Conservation (phyloP, 257 asterid genomes). For the Nyctanthes arbortristis region DNA sequence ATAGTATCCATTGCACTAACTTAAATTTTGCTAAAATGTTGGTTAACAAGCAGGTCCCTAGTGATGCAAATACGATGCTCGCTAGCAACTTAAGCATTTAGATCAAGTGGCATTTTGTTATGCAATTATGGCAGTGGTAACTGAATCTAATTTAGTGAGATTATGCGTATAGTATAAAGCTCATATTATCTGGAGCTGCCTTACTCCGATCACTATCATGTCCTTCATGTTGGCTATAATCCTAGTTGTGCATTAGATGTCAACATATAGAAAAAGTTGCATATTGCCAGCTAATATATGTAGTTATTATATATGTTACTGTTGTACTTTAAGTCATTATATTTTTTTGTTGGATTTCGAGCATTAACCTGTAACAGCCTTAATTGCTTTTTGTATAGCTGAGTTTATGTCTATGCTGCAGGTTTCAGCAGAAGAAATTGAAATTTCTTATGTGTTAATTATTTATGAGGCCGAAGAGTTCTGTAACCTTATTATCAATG, state of each 20-base stretch:
- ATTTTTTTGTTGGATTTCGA: constrained; percentile 8
- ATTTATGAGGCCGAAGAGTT: constrained; percentile 89
- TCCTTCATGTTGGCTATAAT: neutral
- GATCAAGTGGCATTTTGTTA: no score
- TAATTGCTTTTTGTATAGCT: constrained; percentile 12
- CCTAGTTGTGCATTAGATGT: neutral
- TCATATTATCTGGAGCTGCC: neutral
- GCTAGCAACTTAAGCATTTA: no score
- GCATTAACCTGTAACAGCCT: constrained; percentile 13
- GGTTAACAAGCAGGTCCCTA: no score
- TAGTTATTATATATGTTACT: neutral
- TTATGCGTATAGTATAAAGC: neutral
- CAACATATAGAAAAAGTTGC: no score
- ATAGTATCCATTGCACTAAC: no score
- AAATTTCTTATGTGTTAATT: constrained; percentile 61
- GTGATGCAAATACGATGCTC: no score
- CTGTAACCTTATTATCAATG: constrained; percentile 60
- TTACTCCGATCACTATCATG: neutral
- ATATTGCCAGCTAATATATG: constrained; percentile 10
- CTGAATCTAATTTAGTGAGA: no score
- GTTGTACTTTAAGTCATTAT: constrained; percentile 11
- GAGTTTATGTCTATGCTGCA: constrained; percentile 37
- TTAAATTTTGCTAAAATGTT: no score
- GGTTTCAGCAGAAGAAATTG: constrained; percentile 50
- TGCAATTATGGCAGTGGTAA: no score